phyloP scores from a whole-genome alignment of 768 basidiomycete genomes.

The Filobasidium wieringae region DNA sequence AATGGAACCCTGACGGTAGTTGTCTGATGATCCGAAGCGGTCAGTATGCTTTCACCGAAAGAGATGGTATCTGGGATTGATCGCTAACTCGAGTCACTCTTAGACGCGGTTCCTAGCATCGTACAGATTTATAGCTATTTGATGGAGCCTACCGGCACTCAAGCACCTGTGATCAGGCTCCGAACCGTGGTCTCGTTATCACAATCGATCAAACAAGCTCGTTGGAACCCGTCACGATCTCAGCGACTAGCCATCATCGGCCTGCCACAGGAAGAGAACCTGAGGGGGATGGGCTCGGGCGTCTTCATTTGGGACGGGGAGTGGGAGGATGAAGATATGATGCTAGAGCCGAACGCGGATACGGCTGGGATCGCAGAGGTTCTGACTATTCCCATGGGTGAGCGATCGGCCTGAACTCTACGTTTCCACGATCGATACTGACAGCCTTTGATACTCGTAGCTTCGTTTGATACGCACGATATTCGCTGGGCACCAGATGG shows the following conservation, averaged over 20 bases:
- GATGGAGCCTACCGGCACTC: conserved; percentile 47
- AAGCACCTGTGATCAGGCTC: conserved; percentile 44
- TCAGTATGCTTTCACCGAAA: conserved; percentile 31
- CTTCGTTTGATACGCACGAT: conserved; percentile 59
- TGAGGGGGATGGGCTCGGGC: conserved; percentile 15
- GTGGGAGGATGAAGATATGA: conserved; percentile 27
- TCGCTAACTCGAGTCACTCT: neutral
- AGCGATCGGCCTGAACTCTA: conserved; percentile 33
- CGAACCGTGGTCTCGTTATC: conserved; percentile 58
- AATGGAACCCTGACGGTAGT: conserved; percentile 69
- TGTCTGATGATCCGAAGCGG: conserved; percentile 64
- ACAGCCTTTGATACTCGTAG: conserved; percentile 37
- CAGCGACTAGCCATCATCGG: conserved; percentile 59
- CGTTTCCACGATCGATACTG: neutral
- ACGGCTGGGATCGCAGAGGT: conserved; percentile 71
- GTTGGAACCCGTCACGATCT: conserved; percentile 76
- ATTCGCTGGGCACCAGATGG: conserved; percentile 77
- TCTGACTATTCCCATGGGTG: conserved; percentile 74
- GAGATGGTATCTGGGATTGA: neutral
- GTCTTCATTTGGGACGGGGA: conserved; percentile 32
- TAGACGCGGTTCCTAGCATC: conserved; percentile 42
- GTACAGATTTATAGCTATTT: conserved; percentile 67
- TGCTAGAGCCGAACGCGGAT: neutral
- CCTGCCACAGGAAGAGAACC: conserved; percentile 55
- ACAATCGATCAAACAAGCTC: conserved; percentile 50